Evolutionary conservation across 208 protist genomes (phyloP).

Genomic region (Crithidia mellificae): DNA sequence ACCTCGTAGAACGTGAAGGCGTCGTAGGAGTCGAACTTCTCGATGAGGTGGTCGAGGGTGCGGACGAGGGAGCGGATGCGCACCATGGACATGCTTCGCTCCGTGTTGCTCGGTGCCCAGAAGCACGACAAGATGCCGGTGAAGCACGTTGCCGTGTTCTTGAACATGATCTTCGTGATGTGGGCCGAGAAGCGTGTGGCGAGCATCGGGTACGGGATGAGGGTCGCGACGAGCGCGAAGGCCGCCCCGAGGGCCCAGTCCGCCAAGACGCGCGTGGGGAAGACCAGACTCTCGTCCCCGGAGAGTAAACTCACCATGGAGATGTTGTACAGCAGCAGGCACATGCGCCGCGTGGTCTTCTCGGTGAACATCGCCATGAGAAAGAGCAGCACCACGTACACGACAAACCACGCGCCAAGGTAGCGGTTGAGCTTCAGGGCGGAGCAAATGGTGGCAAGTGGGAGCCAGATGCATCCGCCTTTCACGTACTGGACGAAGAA

Average conservation of each 20-base stretch:
- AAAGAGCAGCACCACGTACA: slow-evolving; percentile 71
- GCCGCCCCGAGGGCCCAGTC: slow-evolving; percentile 64
- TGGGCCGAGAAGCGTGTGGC: slow-evolving; percentile 39
- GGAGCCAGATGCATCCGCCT: slow-evolving; percentile 66
- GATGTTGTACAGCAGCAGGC: slow-evolving; percentile 71
- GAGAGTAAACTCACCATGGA: slow-evolving; percentile 51
- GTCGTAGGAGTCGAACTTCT: slow-evolving; percentile 51
- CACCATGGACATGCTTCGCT: slow-evolving; percentile 78
- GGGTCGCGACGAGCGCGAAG: slow-evolving; percentile 53
- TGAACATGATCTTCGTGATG: slow-evolving; percentile 41
- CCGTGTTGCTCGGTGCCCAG: slow-evolving; percentile 67
- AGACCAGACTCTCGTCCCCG: slow-evolving; percentile 37
- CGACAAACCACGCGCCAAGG: slow-evolving; percentile 54
- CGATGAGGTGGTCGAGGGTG: slow-evolving; percentile 59
- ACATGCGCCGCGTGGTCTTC: slow-evolving; percentile 54
- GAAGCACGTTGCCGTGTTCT: slow-evolving; percentile 59
- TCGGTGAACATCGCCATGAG: slow-evolving; percentile 61
- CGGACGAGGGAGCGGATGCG: slow-evolving; percentile 58
- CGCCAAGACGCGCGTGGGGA: slow-evolving; percentile 43
- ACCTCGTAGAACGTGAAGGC: slow-evolving; percentile 68
- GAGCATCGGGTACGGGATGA: slow-evolving; percentile 72
- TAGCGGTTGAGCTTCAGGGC: slow-evolving; percentile 48
- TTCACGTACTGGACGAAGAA: slow-evolving; percentile 66
- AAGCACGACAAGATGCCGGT: slow-evolving; percentile 65
- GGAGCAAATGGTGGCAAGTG: slow-evolving; percentile 50